phyloP scores from a whole-genome alignment of 2,329 filamentous ascomycete species.

The Ampelomyces quisqualis region DNA sequence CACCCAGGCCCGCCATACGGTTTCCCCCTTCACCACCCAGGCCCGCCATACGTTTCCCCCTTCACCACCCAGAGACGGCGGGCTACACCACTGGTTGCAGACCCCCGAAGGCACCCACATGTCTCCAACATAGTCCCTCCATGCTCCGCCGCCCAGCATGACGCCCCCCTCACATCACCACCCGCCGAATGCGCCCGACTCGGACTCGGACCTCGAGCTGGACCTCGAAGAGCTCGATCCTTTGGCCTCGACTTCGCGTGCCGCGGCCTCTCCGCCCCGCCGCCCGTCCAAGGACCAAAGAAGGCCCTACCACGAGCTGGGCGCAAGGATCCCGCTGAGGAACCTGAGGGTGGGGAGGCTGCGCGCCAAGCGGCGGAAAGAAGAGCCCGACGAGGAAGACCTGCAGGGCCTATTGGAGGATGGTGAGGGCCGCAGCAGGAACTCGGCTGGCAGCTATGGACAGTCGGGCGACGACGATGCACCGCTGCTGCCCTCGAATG shows the following conservation, averaged over 20 bases:
- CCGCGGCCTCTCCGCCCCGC: slow-evolving; percentile 27
- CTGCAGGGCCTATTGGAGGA: slow-evolving; percentile 66
- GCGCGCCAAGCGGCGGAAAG: slow-evolving; percentile 44
- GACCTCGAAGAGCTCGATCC: slow-evolving; percentile 81
- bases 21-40: no score
- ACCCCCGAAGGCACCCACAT: slow-evolving; percentile 25
- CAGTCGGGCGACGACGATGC: slow-evolving; percentile 66
- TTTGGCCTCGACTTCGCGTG: slow-evolving; percentile 29
- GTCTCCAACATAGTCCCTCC: slow-evolving; percentile 8
- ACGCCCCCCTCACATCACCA: slow-evolving; percentile 49
- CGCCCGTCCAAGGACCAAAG: slow-evolving; percentile 34
- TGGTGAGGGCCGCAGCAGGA: slow-evolving; percentile 55
- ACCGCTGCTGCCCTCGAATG: slow-evolving; percentile 62
- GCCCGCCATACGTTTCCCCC: no score
- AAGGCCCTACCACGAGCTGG: slow-evolving; percentile 44
- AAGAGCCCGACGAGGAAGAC: slow-evolving; percentile 63
- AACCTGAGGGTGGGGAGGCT: slow-evolving; percentile 55
- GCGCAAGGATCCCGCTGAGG: slow-evolving; percentile 67
- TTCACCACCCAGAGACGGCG: no score
- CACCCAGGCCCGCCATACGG: no score
- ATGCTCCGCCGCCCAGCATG: slow-evolving; percentile 46
- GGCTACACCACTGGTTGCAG: slow-evolving; percentile 18
- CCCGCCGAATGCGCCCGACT: slow-evolving; percentile 62
- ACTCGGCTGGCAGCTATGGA: slow-evolving; percentile 61
- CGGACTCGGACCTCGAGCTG: slow-evolving; percentile 73